phyloP scores from a whole-genome alignment of 768 basidiomycete genomes.

The Tricholoma hemisulphureum region DNA sequence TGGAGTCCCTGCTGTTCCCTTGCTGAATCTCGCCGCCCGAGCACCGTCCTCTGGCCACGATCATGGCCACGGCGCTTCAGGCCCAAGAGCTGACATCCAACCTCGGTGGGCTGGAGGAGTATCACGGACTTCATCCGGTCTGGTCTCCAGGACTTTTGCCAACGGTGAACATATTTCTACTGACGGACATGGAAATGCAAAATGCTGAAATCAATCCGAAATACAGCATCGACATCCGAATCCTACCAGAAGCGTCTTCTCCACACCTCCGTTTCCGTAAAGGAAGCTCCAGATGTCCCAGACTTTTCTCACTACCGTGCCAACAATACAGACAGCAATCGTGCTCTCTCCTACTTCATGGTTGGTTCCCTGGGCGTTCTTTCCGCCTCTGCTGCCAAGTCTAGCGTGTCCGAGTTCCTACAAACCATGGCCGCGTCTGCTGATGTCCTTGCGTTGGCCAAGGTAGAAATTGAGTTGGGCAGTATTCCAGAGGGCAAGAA shows the following conservation, averaged over 20 bases:
- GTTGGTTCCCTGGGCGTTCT: constrained; percentile 90
- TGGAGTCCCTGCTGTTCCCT: constrained; percentile 76
- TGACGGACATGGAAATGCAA: neutral
- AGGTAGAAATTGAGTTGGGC: constrained; percentile 91
- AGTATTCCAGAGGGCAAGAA: constrained; percentile 97
- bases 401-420: constrained; percentile 89
- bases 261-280: constrained; percentile 69
- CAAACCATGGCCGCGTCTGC: constrained; percentile 96
- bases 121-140: constrained; percentile 47
- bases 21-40: constrained; percentile 70
- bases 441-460: constrained; percentile 96
- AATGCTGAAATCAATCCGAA: constrained; percentile 8
- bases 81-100: constrained; percentile 60
- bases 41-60: constrained; percentile 59
- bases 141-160: constrained; percentile 63
- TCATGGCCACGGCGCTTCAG: constrained; percentile 54
- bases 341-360: constrained; percentile 86
- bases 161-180: constrained; percentile 47
- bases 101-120: constrained; percentile 64
- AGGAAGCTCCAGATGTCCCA: constrained; percentile 80
- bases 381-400: constrained; percentile 92
- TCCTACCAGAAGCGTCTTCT: constrained; percentile 67
- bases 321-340: constrained; percentile 61
- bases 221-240: constrained; percentile 51
- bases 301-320: constrained; percentile 84